A percentile compares a stretch with the other conserved stretches of the same genome.
Evolutionary conservation across 169 alveolate genomes (phyloP).

Genomic region (Cryptosporidium sp.): DNA sequence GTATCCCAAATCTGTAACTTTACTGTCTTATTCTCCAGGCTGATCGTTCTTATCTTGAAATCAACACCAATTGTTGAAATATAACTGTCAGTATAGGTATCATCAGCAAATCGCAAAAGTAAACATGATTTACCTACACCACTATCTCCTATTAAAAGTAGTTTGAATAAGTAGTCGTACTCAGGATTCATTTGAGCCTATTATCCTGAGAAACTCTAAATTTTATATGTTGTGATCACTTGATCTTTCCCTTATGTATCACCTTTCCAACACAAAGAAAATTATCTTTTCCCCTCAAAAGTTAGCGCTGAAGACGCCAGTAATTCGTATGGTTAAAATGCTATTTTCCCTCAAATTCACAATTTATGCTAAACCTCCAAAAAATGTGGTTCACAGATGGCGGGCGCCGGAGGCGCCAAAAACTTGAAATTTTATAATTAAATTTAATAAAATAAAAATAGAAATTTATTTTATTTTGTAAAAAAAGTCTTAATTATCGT

Average conservation of each 20-base stretch:
- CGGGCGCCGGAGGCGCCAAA: neutral
- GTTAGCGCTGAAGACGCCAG: slow-evolving; percentile 73
- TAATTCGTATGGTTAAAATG: slow-evolving; percentile 27
- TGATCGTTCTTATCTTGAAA: slow-evolving; percentile 89
- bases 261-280: neutral
- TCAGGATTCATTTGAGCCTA: slow-evolving; percentile 65
- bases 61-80: slow-evolving; percentile 92
- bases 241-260: slow-evolving; percentile 19
- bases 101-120: slow-evolving; percentile 95
- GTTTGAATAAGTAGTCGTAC: slow-evolving; percentile 93
- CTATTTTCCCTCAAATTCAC: slow-evolving; percentile 41
- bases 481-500: neutral
- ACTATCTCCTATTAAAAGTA: slow-evolving; percentile 96
- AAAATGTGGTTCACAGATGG: slow-evolving; percentile 35
- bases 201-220: slow-evolving; percentile 25
- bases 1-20: slow-evolving; percentile 95
- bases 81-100: slow-evolving; percentile 89
- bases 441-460: neutral
- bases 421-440: neutral
- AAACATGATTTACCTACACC: slow-evolving; percentile 98
- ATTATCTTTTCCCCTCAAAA: slow-evolving; percentile 30
- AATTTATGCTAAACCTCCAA: slow-evolving; percentile 25
- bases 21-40: slow-evolving; percentile 87
- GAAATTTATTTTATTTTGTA: no score
- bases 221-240: slow-evolving; percentile 33